Conservation (phyloP, 73 alveolate genomes). For the Stentor coeruleus region DNA sequence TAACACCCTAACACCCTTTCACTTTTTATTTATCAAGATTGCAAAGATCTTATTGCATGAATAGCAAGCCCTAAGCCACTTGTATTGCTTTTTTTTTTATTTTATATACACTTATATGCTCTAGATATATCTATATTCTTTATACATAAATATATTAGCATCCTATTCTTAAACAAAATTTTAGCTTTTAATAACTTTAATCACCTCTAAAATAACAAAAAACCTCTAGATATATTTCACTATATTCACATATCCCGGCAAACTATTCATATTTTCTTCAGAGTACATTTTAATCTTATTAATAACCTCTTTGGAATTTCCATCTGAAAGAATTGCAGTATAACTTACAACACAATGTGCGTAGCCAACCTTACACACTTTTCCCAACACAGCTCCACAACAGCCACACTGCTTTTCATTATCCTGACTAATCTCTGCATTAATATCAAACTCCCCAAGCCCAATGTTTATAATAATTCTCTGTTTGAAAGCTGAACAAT, state of each 20-base stretch:
- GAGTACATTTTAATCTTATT: not conserved
- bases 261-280: not conserved
- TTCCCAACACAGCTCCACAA: not conserved
- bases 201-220: no score
- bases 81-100: no score
- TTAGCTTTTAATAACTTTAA: no score
- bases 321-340: not conserved
- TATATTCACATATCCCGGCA: not conserved
- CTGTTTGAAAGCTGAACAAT: constrained; percentile 17
- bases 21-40: no score
- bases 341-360: not conserved
- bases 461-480: not conserved
- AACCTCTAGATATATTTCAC: not conserved
- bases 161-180: no score
- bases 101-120: no score
- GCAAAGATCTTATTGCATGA: no score
- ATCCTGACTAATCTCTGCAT: not conserved
- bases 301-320: not conserved
- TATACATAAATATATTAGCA: no score
- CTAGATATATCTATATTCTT: no score
- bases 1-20: no score
- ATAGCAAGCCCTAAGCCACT: no score
- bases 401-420: not conserved
- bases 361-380: not conserved
- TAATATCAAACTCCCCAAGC: not conserved